Evolutionary conservation across 352 stramenopile genomes (phyloP), one percentile per base, ranked within the genome.

Genomic region (Globisporangium viniferum): DNA sequence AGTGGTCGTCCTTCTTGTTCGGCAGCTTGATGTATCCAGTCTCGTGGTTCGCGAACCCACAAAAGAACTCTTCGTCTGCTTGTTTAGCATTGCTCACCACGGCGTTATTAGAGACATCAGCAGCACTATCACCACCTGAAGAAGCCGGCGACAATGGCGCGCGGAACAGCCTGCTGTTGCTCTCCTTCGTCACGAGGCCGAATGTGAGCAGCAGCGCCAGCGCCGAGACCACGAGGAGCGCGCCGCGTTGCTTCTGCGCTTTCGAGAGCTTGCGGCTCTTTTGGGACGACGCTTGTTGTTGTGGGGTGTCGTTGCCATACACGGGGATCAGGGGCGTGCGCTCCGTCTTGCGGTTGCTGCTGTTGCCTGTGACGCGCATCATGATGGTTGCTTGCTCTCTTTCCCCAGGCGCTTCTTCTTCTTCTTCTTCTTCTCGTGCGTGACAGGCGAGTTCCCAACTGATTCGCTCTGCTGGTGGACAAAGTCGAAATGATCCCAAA

Each of bases 1-100:
- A 86, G 53, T 83, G 62, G 55, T 78, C 76, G 66, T 86, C 74
- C 44, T 72, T 35, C 69, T 80, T 85, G 77, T 78, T 72, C 27
- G 73, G 44, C 24, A 85, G 62, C 58, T 72, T 74, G 67, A 82
- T 77, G 74, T 82, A 85, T 2, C 75, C 78, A 15, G 65, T 67
- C 24, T 79, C 64, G 39, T 79, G 67, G 27, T 53, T 35, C 15
- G 57, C 44, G 24, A 58, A 46, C 20, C 62, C 70, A 9, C 70
- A 72, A 22, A 67, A 67, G 62, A 67, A 67, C 20, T 59, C 65
- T 12, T 54, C 54, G 18, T 18, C 24, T 22, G 18, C 44, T 51
- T 51, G 44, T 2, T 59, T 63, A 7, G 29, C 35, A 15, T 69
- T 41, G 24, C 44, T 66, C 58, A 70, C 55, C 14, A 35, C 60